Evolutionary conservation across 208 protist species (phyloP).

Genomic region (Crithidia expoeki): DNA sequence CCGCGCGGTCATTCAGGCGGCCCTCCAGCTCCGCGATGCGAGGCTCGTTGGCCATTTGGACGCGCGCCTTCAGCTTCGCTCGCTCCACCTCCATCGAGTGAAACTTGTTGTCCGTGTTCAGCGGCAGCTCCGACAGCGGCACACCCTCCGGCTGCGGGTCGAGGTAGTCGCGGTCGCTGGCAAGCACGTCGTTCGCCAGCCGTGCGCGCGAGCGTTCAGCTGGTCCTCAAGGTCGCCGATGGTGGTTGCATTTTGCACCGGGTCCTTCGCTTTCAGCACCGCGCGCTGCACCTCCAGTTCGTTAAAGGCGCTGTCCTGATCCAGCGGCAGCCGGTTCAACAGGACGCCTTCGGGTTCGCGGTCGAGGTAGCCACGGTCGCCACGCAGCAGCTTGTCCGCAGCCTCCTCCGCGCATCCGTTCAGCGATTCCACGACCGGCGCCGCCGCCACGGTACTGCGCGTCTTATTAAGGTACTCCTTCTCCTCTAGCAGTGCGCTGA

Average conservation of each 20-base stretch:
- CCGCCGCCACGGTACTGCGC: constrained; percentile 16
- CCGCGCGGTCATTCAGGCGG: constrained; percentile 64
- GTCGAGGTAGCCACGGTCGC: constrained; percentile 73
- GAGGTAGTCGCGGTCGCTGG: constrained; percentile 62
- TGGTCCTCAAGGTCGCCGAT: constrained; percentile 69
- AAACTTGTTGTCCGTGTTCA: constrained; percentile 66
- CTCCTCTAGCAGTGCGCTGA: constrained; percentile 54
- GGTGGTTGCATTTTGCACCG: constrained; percentile 45
- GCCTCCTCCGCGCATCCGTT: constrained; percentile 51
- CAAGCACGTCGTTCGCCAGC: constrained; percentile 46
- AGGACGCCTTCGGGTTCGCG: constrained; percentile 71
- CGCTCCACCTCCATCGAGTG: constrained; percentile 79
- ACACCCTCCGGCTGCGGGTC: constrained; percentile 60
- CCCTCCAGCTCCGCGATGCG: constrained; percentile 62
- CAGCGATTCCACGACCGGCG: constrained; percentile 39
- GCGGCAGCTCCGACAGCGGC: constrained; percentile 49
- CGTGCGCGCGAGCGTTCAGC: constrained; percentile 60
- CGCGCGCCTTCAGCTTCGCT: constrained; percentile 56
- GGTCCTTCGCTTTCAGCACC: constrained; percentile 55
- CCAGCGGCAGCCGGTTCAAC: constrained; percentile 50
- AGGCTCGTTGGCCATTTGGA: constrained; percentile 36
- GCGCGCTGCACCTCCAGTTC: constrained; percentile 67
- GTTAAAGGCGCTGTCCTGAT: constrained; percentile 63
- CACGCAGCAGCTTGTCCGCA: constrained; percentile 51
- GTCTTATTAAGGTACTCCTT: constrained; percentile 34